phyloP scores from a whole-genome alignment of 768 basidiomycete species.

The Amyloporia xantha region DNA sequence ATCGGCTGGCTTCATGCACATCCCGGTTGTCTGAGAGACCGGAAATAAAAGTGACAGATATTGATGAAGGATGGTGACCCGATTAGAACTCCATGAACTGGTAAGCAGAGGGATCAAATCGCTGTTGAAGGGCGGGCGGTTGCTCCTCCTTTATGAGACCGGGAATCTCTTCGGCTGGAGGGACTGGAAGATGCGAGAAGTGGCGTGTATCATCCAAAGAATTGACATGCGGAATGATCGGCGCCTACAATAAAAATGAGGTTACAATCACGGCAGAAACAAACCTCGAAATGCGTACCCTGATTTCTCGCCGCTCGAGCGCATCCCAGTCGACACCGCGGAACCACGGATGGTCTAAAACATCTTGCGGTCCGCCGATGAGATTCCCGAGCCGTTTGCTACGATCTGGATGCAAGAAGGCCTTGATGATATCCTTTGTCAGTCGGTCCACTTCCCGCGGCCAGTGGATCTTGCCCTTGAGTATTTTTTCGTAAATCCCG shows the following conservation, averaged over 20 bases:
- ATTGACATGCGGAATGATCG: constrained; percentile 77
- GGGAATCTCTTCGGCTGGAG: constrained; percentile 71
- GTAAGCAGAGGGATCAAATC: constrained; percentile 60
- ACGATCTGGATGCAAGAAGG: constrained; percentile 88
- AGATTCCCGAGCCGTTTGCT: constrained; percentile 90
- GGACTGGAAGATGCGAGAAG: constrained; percentile 76
- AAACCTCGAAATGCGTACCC: constrained; percentile 39
- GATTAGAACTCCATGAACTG: constrained; percentile 72
- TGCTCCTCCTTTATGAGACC: constrained; percentile 63
- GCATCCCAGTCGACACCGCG: constrained; percentile 91
- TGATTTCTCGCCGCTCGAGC: constrained; percentile 78
- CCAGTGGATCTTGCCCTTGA: constrained; percentile 83
- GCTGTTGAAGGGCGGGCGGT: constrained; percentile 50
- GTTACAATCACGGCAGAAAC: constrained; percentile 7
- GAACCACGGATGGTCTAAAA: constrained; percentile 93
- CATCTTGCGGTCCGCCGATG: constrained; percentile 85
- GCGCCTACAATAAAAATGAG: constrained; percentile 46
- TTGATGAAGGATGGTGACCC: constrained; percentile 2
- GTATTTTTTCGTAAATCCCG: constrained; percentile 97
- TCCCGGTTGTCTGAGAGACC: constrained; percentile 1
- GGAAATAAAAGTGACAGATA: constrained; percentile 2
- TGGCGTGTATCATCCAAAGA: constrained; percentile 82
- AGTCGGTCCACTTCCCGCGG: constrained; percentile 86
- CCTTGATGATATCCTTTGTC: constrained; percentile 82
- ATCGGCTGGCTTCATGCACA: neutral